Evolutionary conservation across 257 asterid species (phyloP).

Genomic region (Rauvolfia tetraphylla): DNA sequence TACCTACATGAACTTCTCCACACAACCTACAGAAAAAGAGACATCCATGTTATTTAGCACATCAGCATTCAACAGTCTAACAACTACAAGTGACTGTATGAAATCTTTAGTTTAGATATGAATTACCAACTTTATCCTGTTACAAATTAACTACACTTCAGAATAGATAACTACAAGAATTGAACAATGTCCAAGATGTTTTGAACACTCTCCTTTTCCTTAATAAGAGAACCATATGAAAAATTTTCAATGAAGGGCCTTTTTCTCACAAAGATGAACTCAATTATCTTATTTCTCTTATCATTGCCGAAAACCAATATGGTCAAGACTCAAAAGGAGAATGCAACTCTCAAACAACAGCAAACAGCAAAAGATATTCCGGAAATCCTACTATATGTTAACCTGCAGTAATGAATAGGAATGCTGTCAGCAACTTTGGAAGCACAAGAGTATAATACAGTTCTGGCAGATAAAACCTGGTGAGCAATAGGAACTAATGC

Average conservation of each 20-base stretch:
- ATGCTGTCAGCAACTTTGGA: slow-evolving; percentile 37
- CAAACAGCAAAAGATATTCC: neutral
- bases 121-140: neutral
- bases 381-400: neutral
- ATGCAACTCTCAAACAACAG: neutral
- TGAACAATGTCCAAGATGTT: neutral
- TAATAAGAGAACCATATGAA: neutral
- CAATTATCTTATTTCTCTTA: neutral
- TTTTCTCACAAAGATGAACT: neutral
- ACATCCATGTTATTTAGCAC: neutral
- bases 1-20: slow-evolving; percentile 68
- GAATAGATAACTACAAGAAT: neutral
- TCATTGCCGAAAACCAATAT: neutral
- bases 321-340: neutral
- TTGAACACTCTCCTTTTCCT: neutral
- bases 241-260: neutral
- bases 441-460: slow-evolving; percentile 37
- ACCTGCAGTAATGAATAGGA: slow-evolving; percentile 58
- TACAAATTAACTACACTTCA: neutral
- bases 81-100: neutral
- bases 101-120: neutral
- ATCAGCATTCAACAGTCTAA: neutral
- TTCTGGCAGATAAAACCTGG: slow-evolving; percentile 42
- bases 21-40: slow-evolving; percentile 41
- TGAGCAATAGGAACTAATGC: slow-evolving; percentile 70